phyloP scores from a whole-genome alignment of 805 yeast species.

The Saccharomycopsis malanga region DNA sequence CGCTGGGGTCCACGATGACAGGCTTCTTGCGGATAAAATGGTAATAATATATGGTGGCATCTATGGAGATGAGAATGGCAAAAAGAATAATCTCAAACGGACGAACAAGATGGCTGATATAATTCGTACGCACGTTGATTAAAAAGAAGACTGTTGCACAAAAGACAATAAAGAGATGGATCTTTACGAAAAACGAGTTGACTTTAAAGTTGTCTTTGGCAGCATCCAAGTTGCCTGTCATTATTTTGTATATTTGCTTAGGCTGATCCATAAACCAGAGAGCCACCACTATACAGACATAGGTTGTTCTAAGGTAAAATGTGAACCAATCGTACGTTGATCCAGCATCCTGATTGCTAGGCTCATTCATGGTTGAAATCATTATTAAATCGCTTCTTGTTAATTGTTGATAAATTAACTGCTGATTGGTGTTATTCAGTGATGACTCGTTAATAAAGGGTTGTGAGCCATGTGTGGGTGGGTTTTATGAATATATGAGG shows the following conservation, averaged over 20 bases:
- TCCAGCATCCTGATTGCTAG: neutral
- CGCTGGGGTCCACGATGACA: neutral
- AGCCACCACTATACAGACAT: constrained; percentile 15
- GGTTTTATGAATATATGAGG: no score
- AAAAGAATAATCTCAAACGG: constrained; percentile 15
- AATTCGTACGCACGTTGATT: constrained; percentile 19
- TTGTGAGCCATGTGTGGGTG: no score
- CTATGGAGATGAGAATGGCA: constrained; percentile 1
- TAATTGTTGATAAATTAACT: neutral
- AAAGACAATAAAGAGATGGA: constrained; percentile 14
- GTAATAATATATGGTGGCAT: constrained; percentile 11
- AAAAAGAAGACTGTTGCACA: constrained; percentile 7
- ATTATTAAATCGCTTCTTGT: no score
- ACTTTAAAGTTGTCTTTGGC: constrained; percentile 15
- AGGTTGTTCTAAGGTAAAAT: constrained; percentile 21
- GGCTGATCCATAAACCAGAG: constrained; percentile 22
- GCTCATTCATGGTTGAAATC: neutral
- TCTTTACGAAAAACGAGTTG: constrained; percentile 11
- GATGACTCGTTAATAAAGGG: no score
- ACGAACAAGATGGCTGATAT: constrained; percentile 12
- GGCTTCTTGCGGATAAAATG: constrained; percentile 9
- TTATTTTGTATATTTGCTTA: constrained; percentile 16
- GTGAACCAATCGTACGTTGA: constrained; percentile 21
- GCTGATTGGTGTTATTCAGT: neutral
- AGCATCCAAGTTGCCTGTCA: constrained; percentile 2